These are phyloP conservation scores for Niveomyces coronatus DNA, from an alignment of 2,329 filamentous ascomycete genomes.

Conservation along the genomic window DNA sequence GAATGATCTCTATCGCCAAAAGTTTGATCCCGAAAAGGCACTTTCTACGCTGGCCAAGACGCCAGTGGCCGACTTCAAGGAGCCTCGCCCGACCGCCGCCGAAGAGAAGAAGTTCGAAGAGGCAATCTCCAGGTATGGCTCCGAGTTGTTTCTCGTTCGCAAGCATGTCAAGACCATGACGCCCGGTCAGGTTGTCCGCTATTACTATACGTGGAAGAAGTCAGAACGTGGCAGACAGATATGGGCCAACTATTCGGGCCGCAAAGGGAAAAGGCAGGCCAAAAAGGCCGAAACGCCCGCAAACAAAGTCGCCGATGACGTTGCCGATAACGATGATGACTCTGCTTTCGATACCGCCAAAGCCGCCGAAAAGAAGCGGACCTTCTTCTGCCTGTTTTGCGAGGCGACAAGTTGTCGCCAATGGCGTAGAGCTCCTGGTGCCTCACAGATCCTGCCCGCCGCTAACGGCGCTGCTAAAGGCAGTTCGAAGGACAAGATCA, in stretches of 20 bases:
- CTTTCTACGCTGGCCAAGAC: conserved; percentile 58
- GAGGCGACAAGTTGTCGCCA: conserved; percentile 67
- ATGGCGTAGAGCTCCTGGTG: conserved; percentile 82
- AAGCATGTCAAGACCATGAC: conserved; percentile 77
- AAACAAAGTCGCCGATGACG: conserved; percentile 77
- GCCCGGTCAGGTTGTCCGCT: conserved; percentile 74
- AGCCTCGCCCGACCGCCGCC: conserved; percentile 66
- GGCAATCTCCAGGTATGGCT: conserved; percentile 79
- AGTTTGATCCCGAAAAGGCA: conserved; percentile 62
- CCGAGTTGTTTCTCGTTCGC: conserved; percentile 74
- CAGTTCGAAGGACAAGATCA: conserved; percentile 66
- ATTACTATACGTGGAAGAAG: conserved; percentile 99
- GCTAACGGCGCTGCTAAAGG: conserved; percentile 41
- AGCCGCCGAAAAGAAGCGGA: conserved; percentile 64
- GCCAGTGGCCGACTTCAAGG: conserved; percentile 66
- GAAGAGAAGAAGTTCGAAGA: conserved; percentile 91
- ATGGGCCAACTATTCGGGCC: conserved; percentile 79
- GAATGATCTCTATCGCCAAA: conserved; percentile 58
- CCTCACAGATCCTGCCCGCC: conserved; percentile 58
- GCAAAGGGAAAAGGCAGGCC: conserved; percentile 83
- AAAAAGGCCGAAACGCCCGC: conserved; percentile 60
- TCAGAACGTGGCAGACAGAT: conserved; percentile 73
- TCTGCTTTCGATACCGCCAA: conserved; percentile 92
- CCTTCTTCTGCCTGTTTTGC: conserved; percentile 93
- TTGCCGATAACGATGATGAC: conserved; percentile 86